Evolutionary conservation across 169 alveolate species (phyloP).

Genomic region (Plasmodium adleri): DNA sequence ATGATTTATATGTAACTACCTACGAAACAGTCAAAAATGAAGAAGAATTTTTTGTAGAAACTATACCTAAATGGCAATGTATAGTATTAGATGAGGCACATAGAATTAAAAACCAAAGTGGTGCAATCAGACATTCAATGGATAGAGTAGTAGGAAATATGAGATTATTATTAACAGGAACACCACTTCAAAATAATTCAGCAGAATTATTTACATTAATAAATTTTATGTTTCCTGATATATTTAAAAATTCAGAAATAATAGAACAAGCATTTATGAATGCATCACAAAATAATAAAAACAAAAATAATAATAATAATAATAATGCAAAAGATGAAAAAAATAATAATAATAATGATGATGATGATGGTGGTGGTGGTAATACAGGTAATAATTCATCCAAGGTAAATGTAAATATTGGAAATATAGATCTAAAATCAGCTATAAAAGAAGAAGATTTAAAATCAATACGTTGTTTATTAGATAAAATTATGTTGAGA

Average conservation of each 20-base stretch:
- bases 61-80: constrained; percentile 94
- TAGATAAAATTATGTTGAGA: constrained; percentile 89
- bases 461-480: constrained; percentile 86
- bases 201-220: constrained; percentile 95
- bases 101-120: constrained; percentile 97
- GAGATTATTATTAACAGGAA: constrained; percentile 95
- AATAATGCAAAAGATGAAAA: constrained; percentile 3
- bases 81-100: constrained; percentile 99
- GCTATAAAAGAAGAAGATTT: constrained; percentile 84
- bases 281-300: constrained; percentile 32
- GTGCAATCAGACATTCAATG: constrained; percentile 94
- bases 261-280: constrained; percentile 92
- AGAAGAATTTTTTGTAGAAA: constrained; percentile 92
- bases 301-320: constrained; percentile 18
- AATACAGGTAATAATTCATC: background rate
- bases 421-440: constrained; percentile 76
- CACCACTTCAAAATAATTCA: constrained; percentile 96
- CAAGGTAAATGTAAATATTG: constrained; percentile 36
- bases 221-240: constrained; percentile 98
- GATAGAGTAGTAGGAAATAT: constrained; percentile 91
- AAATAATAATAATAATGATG: constrained; percentile 46
- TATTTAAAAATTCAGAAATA: constrained; percentile 94
- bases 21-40: constrained; percentile 94
- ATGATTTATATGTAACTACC: constrained; percentile 92
- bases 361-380: background rate